Base-by-base conservation (phyloP, 129 eudicot species). In the Arctium minus region DNA sequence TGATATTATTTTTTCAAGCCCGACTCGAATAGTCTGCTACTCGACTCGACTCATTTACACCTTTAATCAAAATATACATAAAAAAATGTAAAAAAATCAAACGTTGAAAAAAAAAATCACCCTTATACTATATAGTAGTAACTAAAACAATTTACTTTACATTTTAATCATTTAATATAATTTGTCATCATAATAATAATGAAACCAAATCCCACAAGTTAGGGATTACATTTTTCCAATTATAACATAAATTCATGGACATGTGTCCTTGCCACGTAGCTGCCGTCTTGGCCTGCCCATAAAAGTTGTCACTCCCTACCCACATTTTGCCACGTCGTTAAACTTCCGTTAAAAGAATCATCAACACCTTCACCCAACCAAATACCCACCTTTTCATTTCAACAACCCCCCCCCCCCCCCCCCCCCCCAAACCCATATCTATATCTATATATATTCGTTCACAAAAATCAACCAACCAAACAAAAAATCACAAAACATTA, bases 301-400 rank as follows among this genome's bases (percentile, higher is more conserved):
- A 77, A 74, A 22, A 78, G 46, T 81, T 78, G 90, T 72, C 60
- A 84, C 74, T 72, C 75, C 53, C 17, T 62, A 84, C 81, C 85
- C 11, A 75, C 29, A 83, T 77, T 71, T 81, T n/a, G 87, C 90
- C 96, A 86, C 92, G 90, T 91, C 17, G 80, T 79, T 75, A 84
- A 79, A 33, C 81, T 78, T 68, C 77, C 70, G 80, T 84, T 73
- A 78, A 84, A 87, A 85, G 64, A 88, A 91, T 85, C 82, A 81
- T 86, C 90, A 85, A 81, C 86, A 8, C 79, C 89, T 87, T 75
- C 81, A 60, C 71, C 93, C 94, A 89, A 91, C 94, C 91, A 88
- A 85, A 85, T 35, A 82, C 79, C 73, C 64, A 29, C 82, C 31
- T 1, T 1, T 42, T 82, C 67, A 76, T 80, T 80, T 75, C 86